phyloP scores from a whole-genome alignment of 768 basidiomycete species.

The Dacryopinax primogenitus region DNA sequence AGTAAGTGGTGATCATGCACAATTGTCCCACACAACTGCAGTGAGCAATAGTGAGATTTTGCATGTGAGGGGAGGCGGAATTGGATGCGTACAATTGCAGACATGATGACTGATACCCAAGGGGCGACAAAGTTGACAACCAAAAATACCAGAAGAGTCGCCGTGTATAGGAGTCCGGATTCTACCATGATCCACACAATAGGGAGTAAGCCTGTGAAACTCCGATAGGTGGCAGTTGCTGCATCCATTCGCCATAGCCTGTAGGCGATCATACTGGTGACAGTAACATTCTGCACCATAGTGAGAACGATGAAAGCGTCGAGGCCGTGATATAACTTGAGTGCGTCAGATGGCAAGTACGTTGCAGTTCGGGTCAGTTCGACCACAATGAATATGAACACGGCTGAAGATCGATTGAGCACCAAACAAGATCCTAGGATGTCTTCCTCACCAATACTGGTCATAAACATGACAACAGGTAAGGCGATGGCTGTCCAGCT shows the following conservation, averaged over 20 bases:
- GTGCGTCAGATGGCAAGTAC: not conserved
- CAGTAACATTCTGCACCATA: not conserved
- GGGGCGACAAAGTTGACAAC: not conserved
- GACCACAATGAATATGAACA: not conserved
- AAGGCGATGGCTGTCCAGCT: not conserved
- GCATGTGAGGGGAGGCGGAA: not conserved
- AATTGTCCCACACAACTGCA: not conserved
- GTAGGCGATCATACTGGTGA: not conserved
- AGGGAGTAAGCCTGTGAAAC: not conserved
- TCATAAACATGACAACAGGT: not conserved
- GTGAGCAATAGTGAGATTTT: not conserved
- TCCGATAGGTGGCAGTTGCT: not conserved
- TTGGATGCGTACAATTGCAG: not conserved
- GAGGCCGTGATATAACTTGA: not conserved
- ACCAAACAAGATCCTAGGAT: not conserved
- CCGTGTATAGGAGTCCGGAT: not conserved
- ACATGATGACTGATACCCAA: not conserved
- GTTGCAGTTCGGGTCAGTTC: not conserved
- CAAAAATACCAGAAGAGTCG: not conserved
- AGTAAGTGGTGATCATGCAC: not conserved
- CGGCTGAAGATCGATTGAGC: not conserved
- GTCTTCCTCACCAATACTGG: not conserved
- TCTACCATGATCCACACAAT: not conserved
- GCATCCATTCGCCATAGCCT: not conserved
- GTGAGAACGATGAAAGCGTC: not conserved